Conservation (phyloP, 2,329 filamentous ascomycete genomes). For the Phaeosphaeriaceae sp. region DNA sequence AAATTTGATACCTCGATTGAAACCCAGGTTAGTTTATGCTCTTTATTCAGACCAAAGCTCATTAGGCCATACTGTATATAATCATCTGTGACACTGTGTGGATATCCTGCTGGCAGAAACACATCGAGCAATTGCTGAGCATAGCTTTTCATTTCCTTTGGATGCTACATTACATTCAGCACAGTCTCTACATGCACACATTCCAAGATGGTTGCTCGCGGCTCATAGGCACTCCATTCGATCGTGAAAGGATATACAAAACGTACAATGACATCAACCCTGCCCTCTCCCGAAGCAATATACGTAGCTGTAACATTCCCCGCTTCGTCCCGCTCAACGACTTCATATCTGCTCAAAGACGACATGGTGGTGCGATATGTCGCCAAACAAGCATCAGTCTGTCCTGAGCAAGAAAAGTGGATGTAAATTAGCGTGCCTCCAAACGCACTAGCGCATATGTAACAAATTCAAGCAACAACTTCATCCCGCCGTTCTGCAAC, state of each 20-base stretch:
- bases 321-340: slow-evolving; percentile 58
- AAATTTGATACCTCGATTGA: slow-evolving; percentile 67
- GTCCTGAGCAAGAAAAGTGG: too few species aligned
- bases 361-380: slow-evolving; percentile 12
- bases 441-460: too few species aligned
- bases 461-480: too few species aligned
- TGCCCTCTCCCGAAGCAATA: slow-evolving; percentile 44
- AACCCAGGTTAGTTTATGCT: slow-evolving; percentile 3
- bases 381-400: too few species aligned
- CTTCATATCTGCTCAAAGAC: slow-evolving; percentile 5
- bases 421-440: too few species aligned
- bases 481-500: too few species aligned
- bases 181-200: neutral
- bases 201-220: neutral
- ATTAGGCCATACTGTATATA: slow-evolving; percentile 68
- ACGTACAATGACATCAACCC: slow-evolving; percentile 57
- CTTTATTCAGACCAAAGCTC: neutral
- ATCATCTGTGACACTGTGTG: slow-evolving; percentile 82
- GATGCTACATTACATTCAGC: slow-evolving; percentile 9
- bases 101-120: slow-evolving; percentile 88
- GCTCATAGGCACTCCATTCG: neutral
- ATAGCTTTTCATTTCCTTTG: slow-evolving; percentile 8
- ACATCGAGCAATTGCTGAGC: slow-evolving; percentile 65
- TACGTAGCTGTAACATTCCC: slow-evolving; percentile 58
- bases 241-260: neutral